phyloP scores from a whole-genome alignment of 345 rosid species.

The Excoecaria cochinchinensis region DNA sequence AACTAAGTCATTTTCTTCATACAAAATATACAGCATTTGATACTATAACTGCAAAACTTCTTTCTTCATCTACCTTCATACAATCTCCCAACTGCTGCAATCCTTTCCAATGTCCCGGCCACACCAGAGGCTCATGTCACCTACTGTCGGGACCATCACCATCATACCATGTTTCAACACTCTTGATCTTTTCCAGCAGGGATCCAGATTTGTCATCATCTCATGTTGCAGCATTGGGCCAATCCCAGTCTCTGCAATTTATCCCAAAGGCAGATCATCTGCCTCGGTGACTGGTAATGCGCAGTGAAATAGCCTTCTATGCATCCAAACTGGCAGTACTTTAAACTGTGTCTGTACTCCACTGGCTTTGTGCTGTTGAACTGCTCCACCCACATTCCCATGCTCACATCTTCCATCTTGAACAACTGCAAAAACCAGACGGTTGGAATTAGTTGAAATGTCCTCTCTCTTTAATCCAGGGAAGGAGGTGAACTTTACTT shows the following conservation, averaged over 20 bases:
- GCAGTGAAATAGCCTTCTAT: conserved; percentile 80
- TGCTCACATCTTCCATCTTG: conserved; percentile 99
- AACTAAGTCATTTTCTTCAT: not conserved
- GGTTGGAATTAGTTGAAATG: not conserved
- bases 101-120: not conserved
- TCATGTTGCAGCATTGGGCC: conserved; percentile 87
- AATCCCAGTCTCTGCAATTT: conserved; percentile 50
- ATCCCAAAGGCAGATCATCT: conserved; percentile 92
- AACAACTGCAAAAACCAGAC: conserved; percentile 53
- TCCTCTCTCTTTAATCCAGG: not conserved
- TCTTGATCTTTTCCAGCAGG: not conserved
- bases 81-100: not conserved
- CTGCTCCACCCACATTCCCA: conserved; percentile 99
- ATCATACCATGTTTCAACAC: not conserved
- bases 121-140: not conserved
- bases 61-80: not conserved
- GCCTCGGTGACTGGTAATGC: conserved; percentile 94
- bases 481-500: conserved; percentile 14
- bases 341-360: conserved; percentile 73
- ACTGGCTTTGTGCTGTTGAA: conserved; percentile 77
- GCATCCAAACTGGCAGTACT: conserved; percentile 92
- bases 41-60: conserved; percentile 24
- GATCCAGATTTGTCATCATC: conserved; percentile 48
- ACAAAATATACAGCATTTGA: conserved; percentile 13
- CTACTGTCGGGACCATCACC: not conserved